These are phyloP conservation scores for Secale cereale DNA, from an alignment of 176 grass and related monocot genomes.

Conservation along the genomic window DNA sequence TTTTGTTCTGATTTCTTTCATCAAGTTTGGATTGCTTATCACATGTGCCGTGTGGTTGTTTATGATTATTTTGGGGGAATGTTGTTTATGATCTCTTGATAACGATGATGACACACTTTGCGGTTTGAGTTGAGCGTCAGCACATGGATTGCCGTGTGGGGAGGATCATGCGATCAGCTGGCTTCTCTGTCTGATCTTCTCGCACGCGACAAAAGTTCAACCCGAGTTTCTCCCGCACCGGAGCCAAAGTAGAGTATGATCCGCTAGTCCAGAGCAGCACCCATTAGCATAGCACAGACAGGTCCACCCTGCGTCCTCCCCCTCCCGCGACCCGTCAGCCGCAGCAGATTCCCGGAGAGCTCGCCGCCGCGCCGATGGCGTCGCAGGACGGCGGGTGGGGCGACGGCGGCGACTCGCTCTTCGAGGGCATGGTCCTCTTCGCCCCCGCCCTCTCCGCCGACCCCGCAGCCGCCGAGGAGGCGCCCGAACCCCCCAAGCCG, in stretches of 20 bases:
- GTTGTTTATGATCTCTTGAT: no score
- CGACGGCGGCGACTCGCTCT: slow-evolving; percentile 54
- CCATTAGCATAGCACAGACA: neutral
- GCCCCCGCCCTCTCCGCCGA: slow-evolving; percentile 33
- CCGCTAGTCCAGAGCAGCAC: neutral
- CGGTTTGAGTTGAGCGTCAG: neutral
- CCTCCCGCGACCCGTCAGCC: neutral
- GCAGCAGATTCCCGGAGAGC: neutral
- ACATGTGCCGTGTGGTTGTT: no score
- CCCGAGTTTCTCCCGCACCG: neutral
- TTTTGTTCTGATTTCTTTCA: no score
- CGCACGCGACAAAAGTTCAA: slow-evolving; percentile 7
- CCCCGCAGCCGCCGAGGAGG: slow-evolving; percentile 23
- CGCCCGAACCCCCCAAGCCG: neutral
- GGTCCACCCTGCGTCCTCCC: neutral
- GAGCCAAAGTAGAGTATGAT: neutral
- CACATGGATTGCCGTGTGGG: neutral
- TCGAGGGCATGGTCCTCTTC: slow-evolving; percentile 97
- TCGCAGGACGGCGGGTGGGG: slow-evolving; percentile 50
- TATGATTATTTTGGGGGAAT: no score
- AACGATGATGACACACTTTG: neutral
- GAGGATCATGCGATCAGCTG: neutral
- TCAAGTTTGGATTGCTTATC: no score
- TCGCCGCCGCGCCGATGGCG: slow-evolving; percentile 33
- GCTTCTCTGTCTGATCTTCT: neutral